Base-by-base conservation (phyloP, 2,329 filamentous ascomycete genomes). In the Cercospora zeina region DNA sequence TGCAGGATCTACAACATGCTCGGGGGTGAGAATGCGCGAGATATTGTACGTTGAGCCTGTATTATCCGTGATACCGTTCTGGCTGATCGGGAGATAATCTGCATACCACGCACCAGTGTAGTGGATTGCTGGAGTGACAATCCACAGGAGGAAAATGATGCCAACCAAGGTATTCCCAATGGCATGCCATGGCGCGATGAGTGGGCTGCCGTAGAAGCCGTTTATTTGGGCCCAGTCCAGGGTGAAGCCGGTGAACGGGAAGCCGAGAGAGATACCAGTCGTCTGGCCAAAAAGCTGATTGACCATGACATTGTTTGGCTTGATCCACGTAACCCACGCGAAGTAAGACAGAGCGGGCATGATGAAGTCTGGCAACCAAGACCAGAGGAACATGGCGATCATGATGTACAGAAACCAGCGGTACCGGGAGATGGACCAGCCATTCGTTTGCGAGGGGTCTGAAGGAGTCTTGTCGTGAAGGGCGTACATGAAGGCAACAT, bases 291-390 rank as follows among this genome's bases (percentile, higher is more conserved):
- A 71, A 2, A 72, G 59, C 49, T 68, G 65, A 31, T 67, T 67
- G 36, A 95, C 78, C 5, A 95, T 85, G 11, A 95, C 89, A 69
- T 88, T 95, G 69, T 91, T 86, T 0, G 91, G 91, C 8, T 89
- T 89, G 72, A 93, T 63, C 91, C 91, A 96, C 4, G 91, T 96
- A 61, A 96, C 81, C 65, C 95, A 88, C 73, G 87, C 95, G 80
- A 96, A 96, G 76, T 93, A 93, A 76, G 90, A 93, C 69, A 96
- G 81, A 1, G 90, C 91, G 4, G 91, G 91, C 80, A 93, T 87
- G 54, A 96, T 79, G 16, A 95, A 82, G 9, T 64, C 59, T 89
- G 91, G 91, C 1, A 96, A 78, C 74, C 95, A 96, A 76, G 95
- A 95, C 77, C 93, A 96, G 31, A 84, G 73, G 67, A 93, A 93